phyloP scores from a whole-genome alignment of 192 early-diverging fungal genomes.

The Dimargaris verticillata region DNA sequence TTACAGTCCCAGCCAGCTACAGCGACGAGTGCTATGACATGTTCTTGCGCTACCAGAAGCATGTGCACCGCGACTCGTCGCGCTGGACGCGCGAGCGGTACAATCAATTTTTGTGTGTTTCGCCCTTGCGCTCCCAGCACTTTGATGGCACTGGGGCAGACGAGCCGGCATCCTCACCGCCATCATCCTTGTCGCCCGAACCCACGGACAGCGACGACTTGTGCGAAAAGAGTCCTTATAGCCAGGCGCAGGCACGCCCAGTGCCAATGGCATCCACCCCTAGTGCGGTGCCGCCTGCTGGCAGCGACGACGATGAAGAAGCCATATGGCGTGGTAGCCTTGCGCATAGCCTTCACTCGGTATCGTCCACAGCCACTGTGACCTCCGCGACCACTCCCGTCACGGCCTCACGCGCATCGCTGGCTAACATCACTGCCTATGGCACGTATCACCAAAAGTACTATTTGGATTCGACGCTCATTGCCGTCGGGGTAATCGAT shows the following conservation, averaged over 20 bases:
- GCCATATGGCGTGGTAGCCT: neutral
- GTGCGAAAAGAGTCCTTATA: too few relatives aligned
- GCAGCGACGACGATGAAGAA: neutral
- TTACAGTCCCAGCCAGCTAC: slow-evolving; percentile 40
- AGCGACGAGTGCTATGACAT: slow-evolving; percentile 57
- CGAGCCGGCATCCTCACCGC: neutral
- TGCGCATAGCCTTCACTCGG: neutral
- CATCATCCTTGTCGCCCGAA: neutral
- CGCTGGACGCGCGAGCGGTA: slow-evolving; percentile 34
- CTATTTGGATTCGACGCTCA: slow-evolving; percentile 59
- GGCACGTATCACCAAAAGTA: slow-evolving; percentile 90
- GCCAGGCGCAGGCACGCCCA: too few relatives aligned
- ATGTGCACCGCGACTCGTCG: slow-evolving; percentile 58
- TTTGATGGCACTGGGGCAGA: slow-evolving; percentile 2
- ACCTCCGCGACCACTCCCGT: slow-evolving; percentile 4
- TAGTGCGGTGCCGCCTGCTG: neutral
- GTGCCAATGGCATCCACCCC: too few relatives aligned
- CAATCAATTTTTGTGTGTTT: slow-evolving; percentile 53
- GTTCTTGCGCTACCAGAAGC: slow-evolving; percentile 65
- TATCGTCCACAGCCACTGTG: slow-evolving; percentile 5
- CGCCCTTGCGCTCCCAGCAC: slow-evolving; percentile 40
- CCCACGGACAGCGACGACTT: neutral
- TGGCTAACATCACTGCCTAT: slow-evolving; percentile 27
- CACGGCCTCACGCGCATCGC: neutral
- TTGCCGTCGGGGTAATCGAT: slow-evolving; percentile 86